Evolutionary conservation across 768 basidiomycete genomes (phyloP), one percentile per base, ranked within the genome.

Genomic region (Cyclocybe cylindracea): DNA sequence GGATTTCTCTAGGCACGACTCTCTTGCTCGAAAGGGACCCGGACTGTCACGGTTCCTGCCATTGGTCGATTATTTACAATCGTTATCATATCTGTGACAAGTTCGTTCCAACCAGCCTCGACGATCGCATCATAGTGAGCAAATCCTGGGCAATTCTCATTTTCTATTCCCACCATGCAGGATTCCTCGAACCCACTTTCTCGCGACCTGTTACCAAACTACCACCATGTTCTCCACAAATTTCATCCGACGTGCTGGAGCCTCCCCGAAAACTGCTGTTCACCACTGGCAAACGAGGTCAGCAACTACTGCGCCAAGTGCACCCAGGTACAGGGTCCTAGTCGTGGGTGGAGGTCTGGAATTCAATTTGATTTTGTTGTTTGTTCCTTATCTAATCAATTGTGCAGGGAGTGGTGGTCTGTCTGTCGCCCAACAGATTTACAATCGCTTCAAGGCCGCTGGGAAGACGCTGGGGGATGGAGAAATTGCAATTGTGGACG

Each of bases 401-500:
- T 19, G 18, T 37, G 45, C 64, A 95, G 93, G 94, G 43, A 84
- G 84, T 24, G 92, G 79, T 46, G 94, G 94, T 35, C 67, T 97
- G 39, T 80, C 85, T 37, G 87, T 88, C 34, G 93, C 95, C 35
- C 87, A 90, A 58, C 94, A 98, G 70, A 83, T 98, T 41, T 91
- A 87, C 66, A 75, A 92, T 60, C 79, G 86, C 31, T 94, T 97
- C 67, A 78, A 79, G 56, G 73, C 77, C 10, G 84, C 86, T 39
- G 87, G 86, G 7, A 86, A 86, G 56, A 67, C 80, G 29, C 66
- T 97, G 35, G 81, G 77, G 38, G 67, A 76, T 14, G 89, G 85
- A 18, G 95, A 98, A 66, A 84, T 98, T 41, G 91, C 84, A 5
- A 87, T 98, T 49, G 70, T 97, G 32, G 96, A 98, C 64, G 82